Percentiles rank a stretch among this genome's conserved stretches.
Conservation (phyloP, 129 eudicot genomes). For the Deinandra increscens region DNA sequence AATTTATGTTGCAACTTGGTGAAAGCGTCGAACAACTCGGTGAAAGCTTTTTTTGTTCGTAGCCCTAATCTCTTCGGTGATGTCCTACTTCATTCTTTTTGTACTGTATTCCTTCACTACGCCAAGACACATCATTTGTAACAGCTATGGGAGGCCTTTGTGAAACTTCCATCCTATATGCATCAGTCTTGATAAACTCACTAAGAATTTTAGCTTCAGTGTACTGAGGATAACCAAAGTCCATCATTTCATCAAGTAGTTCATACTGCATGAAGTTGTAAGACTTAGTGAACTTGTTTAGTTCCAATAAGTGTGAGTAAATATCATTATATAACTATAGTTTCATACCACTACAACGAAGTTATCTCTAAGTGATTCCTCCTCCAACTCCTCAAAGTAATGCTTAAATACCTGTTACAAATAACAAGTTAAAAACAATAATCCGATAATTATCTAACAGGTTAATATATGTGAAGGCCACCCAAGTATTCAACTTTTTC, state of each 20-base stretch:
- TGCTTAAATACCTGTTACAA: constrained; percentile 81
- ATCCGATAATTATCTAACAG: background rate
- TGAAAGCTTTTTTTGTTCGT: too few relatives aligned
- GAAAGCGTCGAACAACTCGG: too few relatives aligned
- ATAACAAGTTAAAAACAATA: background rate
- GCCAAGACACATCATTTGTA: constrained; percentile 99
- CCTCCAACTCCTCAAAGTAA: constrained; percentile 96
- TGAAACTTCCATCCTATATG: constrained; percentile 93
- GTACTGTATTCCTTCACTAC: constrained; percentile 93
- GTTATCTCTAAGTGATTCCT: constrained; percentile 97
- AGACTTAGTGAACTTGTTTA: constrained; percentile 22
- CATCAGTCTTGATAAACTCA: constrained; percentile 98
- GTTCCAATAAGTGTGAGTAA: background rate
- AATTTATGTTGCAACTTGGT: too few relatives aligned
- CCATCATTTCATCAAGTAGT: constrained; percentile 97
- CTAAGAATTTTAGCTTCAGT: constrained; percentile 98
- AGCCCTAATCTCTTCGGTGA: too few relatives aligned
- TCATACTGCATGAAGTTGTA: constrained; percentile 62
- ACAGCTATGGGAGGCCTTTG: constrained; percentile 99
- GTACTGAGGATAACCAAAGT: constrained; percentile 96
- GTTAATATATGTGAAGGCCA: too few relatives aligned
- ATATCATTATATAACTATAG: background rate
- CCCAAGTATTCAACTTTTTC: too few relatives aligned
- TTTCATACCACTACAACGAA: constrained; percentile 91
- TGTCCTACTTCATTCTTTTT: constrained; percentile 89